Conservation (phyloP, 2,329 filamentous ascomycete species). For the Coniosporium tulheliwenetii region DNA sequence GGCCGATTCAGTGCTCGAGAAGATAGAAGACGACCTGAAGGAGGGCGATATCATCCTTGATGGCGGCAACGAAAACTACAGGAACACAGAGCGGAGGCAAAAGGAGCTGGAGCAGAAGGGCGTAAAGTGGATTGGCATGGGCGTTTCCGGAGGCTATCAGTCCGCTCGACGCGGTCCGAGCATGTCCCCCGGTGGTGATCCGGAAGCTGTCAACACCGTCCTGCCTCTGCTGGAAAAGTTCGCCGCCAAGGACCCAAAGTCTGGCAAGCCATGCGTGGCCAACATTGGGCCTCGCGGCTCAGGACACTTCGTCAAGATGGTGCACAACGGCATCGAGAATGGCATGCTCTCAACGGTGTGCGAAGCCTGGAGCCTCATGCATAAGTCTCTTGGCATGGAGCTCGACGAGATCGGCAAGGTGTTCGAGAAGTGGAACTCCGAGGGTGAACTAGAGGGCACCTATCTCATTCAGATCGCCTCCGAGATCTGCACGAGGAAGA, state of each 20-base stretch:
- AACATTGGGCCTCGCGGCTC: constrained; percentile 36
- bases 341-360: constrained; percentile 41
- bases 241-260: constrained; percentile 33
- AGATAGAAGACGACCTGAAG: constrained; percentile 24
- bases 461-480: constrained; percentile 38
- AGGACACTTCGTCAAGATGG: constrained; percentile 48
- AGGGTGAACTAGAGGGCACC: constrained; percentile 33
- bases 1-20: constrained; percentile 11
- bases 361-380: constrained; percentile 41
- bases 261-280: constrained; percentile 34
- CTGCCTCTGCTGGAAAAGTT: constrained; percentile 37
- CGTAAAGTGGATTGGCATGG: constrained; percentile 39
- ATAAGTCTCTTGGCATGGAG: constrained; percentile 30
- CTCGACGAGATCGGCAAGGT: constrained; percentile 36
- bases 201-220: constrained; percentile 29
- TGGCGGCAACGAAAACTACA: constrained; percentile 42
- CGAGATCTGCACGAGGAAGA: constrained; percentile 31
- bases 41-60: constrained; percentile 43
- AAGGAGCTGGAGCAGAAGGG: constrained; percentile 29
- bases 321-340: constrained; percentile 48
- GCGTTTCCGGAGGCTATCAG: constrained; percentile 44
- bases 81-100: constrained; percentile 38
- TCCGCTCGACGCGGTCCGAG: constrained; percentile 38
- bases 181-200: constrained; percentile 38
- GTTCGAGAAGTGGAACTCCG: constrained; percentile 36